These are phyloP conservation scores for Verticillium albo-atrum DNA, from an alignment of 2,329 filamentous ascomycete species.

Conservation along the genomic window DNA sequence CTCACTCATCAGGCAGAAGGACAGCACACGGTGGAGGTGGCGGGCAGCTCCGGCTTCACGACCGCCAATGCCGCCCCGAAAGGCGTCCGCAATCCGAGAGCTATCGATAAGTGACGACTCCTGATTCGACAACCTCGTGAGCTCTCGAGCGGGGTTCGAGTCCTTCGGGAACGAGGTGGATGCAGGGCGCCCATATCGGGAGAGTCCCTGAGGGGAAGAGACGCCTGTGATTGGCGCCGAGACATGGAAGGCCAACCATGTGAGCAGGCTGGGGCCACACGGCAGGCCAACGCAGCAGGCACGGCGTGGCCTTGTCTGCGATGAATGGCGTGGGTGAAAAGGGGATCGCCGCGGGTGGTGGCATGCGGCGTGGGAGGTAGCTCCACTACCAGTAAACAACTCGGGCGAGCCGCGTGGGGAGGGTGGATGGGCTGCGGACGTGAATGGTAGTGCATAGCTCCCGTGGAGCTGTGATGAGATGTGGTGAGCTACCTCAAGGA, in stretches of 20 bases:
- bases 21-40: neutral
- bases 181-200: neutral
- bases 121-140: neutral
- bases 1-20: constrained; percentile 3
- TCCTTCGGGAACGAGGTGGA: neutral
- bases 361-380: constrained; percentile 6
- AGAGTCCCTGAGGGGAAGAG: neutral
- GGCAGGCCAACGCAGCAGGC: neutral
- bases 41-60: neutral
- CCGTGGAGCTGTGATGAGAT: constrained; percentile 9
- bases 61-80: neutral
- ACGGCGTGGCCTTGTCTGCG: neutral
- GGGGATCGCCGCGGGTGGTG: neutral
- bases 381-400: constrained; percentile 2
- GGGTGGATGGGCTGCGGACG: neutral
- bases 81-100: neutral
- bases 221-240: neutral
- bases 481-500: neutral
- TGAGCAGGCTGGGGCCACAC: neutral
- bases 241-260: neutral
- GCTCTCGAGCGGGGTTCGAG: neutral
- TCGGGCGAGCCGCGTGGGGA: constrained; percentile 6
- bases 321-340: neutral
- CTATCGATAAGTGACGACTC: neutral
- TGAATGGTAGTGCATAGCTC: constrained; percentile 7